Base-by-base conservation (phyloP, 495 filamentous ascomycete genomes). In the Hypoxylon perforatum region DNA sequence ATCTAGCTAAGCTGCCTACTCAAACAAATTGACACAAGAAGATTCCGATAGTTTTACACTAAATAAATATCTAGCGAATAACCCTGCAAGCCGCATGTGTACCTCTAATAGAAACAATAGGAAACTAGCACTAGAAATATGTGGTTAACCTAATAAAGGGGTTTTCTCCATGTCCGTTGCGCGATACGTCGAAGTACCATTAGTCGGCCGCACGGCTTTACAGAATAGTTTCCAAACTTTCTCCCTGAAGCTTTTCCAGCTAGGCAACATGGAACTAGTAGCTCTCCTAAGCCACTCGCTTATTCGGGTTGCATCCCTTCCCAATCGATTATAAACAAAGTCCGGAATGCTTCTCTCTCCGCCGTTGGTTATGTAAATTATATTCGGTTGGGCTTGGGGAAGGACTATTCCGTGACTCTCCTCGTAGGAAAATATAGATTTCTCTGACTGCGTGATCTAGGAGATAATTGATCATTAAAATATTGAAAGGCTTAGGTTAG, bases 171-270 rank as follows among this genome's bases (percentile, higher is more conserved):
- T 45, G 15, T 45, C 42, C 42, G 42, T 15, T 45, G 42, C 42
- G 17, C 42, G 42, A 45, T 10, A 45, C 17, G 15, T 15, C 17
- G 42, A 45, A 45, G 42, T 10, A 45, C 42, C 42, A 45, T 45
- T 45, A 21, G 17, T 45, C 42, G 17, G 42, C 42, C 42, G 42
- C 42, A 45, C 17, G 15, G 42, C 42, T 45, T 45, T 19, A 45
- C 42, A 45, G 42, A 45, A 45, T 18, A n/a, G 11, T 45, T 45
- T 45, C 42, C 42, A 45, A 21, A 45, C 42, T 45, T 45, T 45
- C 42, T 45, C 15, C 17, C 42, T 18, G 42, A 45, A 45, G 15
- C 42, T 17, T 45, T 11, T 45, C 15, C 15, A 45, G 42, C 15
- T 45, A 45, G 42, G 15, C 15, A 45, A 11, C 14, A 10, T 41